Percentiles rank a stretch among this genome's conserved stretches.
These are phyloP conservation scores for Botrytis squamosa DNA, from an alignment of 2,329 filamentous ascomycete species.

Conservation along the genomic window DNA sequence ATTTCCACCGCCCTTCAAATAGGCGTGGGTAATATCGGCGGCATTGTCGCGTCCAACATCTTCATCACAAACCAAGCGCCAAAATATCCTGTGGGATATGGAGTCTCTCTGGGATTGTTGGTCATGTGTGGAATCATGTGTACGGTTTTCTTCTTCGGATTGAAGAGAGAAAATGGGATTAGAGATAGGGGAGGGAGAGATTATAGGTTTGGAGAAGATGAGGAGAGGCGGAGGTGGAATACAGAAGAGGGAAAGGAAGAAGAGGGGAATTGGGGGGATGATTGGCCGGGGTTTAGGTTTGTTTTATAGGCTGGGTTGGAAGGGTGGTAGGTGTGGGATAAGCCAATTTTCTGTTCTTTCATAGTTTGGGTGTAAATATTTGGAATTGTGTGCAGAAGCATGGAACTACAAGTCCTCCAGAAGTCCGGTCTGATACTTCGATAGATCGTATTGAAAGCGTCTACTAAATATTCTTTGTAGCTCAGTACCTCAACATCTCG, in stretches of 20 bases:
- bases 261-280: conserved; percentile 14
- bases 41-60: conserved; percentile 14
- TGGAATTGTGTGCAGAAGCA: background rate
- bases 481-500: background rate
- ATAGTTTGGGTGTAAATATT: no score
- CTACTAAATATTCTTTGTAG: background rate
- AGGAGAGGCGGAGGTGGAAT: background rate
- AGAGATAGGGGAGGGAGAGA: background rate
- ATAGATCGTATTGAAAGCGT: background rate
- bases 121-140: conserved; percentile 8
- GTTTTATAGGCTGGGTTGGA: background rate
- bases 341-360: fast-evolving
- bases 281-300: conserved; percentile 17
- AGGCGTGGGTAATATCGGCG: conserved; percentile 23
- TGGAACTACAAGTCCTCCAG: background rate
- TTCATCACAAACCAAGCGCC: conserved; percentile 15
- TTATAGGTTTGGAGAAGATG: background rate
- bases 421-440: fast-evolving
- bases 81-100: background rate
- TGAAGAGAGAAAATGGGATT: conserved; percentile 15
- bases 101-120: background rate
- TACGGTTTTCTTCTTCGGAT: conserved; percentile 7
- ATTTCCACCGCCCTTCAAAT: conserved; percentile 7
- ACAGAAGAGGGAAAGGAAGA: background rate
- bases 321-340: no score